These are phyloP conservation scores for Lactifluus subvellereus DNA, from an alignment of 768 basidiomycete species.

Conservation along the genomic window DNA sequence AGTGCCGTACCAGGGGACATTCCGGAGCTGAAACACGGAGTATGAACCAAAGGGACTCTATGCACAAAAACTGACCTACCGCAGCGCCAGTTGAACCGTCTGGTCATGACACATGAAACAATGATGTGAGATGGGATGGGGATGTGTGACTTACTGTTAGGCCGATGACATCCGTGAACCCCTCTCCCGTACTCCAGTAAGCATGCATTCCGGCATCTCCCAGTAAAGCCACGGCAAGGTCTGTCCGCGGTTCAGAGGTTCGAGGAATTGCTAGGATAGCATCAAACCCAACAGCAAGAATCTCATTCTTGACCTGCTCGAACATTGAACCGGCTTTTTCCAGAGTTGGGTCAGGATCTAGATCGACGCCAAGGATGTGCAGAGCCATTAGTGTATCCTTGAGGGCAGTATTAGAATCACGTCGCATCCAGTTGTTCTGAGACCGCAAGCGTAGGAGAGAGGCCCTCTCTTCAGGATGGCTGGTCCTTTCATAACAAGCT, in stretches of 20 bases:
- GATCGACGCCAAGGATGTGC: slow-evolving; percentile 54
- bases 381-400: slow-evolving; percentile 55
- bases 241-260: slow-evolving; percentile 51
- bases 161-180: slow-evolving; percentile 58
- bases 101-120: slow-evolving; percentile 26
- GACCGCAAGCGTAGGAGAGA: slow-evolving; percentile 54
- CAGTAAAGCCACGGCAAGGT: slow-evolving; percentile 58
- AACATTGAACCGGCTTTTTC: slow-evolving; percentile 59
- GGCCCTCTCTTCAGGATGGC: slow-evolving; percentile 49
- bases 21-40: slow-evolving; percentile 42
- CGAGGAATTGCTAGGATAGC: slow-evolving; percentile 58
- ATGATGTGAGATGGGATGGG: neutral
- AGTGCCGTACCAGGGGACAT: slow-evolving; percentile 64
- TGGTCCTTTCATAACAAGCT: slow-evolving; percentile 47
- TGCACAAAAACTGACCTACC: slow-evolving; percentile 34
- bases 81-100: slow-evolving; percentile 60
- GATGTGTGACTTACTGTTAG: slow-evolving; percentile 41
- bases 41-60: neutral
- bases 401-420: slow-evolving; percentile 50
- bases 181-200: slow-evolving; percentile 57
- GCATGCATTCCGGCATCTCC: slow-evolving; percentile 70
- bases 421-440: slow-evolving; percentile 57
- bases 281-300: slow-evolving; percentile 62
- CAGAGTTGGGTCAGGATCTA: slow-evolving; percentile 47
- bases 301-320: slow-evolving; percentile 64